Conservation (phyloP, 2,329 filamentous ascomycete species). For the Fusarium stilboides region DNA sequence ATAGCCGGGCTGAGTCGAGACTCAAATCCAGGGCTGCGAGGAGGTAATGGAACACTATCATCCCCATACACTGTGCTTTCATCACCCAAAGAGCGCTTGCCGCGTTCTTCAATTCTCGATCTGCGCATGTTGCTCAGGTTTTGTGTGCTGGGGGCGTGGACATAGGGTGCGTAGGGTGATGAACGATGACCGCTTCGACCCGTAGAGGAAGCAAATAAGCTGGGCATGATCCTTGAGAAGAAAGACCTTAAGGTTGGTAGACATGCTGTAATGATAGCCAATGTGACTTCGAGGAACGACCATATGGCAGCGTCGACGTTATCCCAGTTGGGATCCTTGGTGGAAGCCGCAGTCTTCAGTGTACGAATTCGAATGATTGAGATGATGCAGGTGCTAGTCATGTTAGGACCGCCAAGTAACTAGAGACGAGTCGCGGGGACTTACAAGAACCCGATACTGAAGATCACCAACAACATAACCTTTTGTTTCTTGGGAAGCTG, state of each 20-base stretch:
- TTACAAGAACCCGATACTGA: constrained; percentile 23
- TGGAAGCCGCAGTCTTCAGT: constrained; percentile 15
- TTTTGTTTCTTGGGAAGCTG: constrained; percentile 28
- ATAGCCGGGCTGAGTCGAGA: neutral
- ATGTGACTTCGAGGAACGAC: constrained; percentile 31
- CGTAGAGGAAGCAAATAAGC: neutral
- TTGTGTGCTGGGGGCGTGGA: neutral
- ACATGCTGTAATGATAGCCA: constrained; percentile 24
- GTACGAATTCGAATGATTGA: constrained; percentile 28
- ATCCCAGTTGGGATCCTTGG: constrained; percentile 32
- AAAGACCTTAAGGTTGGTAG: constrained; percentile 24
- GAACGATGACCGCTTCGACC: constrained; percentile 1
- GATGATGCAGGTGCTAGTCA: constrained; percentile 14
- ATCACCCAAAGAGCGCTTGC: neutral
- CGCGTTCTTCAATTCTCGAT: neutral
- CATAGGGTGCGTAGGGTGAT: constrained; percentile 1
- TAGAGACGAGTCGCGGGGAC: rapidly evolving
- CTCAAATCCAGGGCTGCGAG: neutral
- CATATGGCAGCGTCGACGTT: constrained; percentile 29
- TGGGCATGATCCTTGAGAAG: constrained; percentile 28
- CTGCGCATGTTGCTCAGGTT: neutral
- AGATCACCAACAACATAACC: constrained; percentile 19
- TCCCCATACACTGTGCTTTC: neutral
- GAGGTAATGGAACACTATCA: neutral
- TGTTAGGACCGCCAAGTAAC: neutral